Conservation (phyloP, 75 land plant genomes). For the Cunninghamia lanceolata region DNA sequence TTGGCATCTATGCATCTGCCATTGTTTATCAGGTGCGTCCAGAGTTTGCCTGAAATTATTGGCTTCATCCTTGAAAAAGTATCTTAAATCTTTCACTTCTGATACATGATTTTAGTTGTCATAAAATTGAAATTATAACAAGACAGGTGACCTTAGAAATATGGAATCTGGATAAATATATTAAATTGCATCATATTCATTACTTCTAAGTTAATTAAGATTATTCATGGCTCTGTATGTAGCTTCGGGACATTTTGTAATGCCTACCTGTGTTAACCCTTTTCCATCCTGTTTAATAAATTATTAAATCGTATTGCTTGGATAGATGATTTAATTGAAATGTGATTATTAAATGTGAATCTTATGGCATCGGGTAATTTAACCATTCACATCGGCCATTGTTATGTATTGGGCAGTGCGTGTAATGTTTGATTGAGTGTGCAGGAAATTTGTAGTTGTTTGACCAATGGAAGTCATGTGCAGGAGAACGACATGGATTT, state of each 20-base stretch:
- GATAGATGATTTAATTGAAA: too few relatives aligned
- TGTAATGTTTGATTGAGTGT: too few relatives aligned
- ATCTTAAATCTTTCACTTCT: background rate
- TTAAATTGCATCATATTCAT: background rate
- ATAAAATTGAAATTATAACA: background rate
- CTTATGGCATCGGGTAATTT: too few relatives aligned
- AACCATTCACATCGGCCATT: too few relatives aligned
- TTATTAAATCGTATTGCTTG: too few relatives aligned
- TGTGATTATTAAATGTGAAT: too few relatives aligned
- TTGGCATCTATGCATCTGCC: constrained; percentile 72
- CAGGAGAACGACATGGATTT: too few relatives aligned
- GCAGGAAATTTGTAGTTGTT: too few relatives aligned
- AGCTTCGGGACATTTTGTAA: background rate
- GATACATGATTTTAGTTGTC: background rate
- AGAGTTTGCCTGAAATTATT: constrained; percentile 5
- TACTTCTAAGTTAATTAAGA: background rate
- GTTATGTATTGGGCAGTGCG: too few relatives aligned
- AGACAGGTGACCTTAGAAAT: background rate
- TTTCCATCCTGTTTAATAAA: too few relatives aligned
- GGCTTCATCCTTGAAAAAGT: background rate
- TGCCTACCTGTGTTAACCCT: too few relatives aligned
- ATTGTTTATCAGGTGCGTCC: constrained; percentile 75
- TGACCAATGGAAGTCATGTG: too few relatives aligned
- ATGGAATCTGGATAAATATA: constrained; percentile 1
- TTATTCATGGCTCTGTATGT: background rate